These are phyloP conservation scores for Didymella glomerata DNA, from an alignment of 2,329 filamentous ascomycete species.

Conservation along the genomic window DNA sequence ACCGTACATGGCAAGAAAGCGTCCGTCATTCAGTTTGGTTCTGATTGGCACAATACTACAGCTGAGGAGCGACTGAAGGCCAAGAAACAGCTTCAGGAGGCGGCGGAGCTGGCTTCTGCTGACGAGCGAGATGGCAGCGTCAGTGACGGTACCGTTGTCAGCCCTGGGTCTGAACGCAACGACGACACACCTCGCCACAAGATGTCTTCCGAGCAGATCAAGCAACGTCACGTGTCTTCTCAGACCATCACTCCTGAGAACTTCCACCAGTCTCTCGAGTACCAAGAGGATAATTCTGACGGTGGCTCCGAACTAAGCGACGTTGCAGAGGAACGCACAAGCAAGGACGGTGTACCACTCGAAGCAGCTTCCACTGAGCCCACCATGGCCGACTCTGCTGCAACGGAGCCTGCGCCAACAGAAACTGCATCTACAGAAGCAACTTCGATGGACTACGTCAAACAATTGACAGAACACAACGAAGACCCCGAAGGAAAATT, in stretches of 20 bases:
- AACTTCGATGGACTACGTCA: constrained; percentile 8
- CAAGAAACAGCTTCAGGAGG: constrained; percentile 49
- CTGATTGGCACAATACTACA: constrained; percentile 76
- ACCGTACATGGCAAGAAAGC: constrained; percentile 98
- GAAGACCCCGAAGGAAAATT: constrained; percentile 1
- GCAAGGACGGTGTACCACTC: constrained; percentile 13
- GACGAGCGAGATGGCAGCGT: constrained; percentile 41
- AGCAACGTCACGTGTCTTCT: constrained; percentile 47
- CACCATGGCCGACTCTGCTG: neutral
- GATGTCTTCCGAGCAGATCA: constrained; percentile 40
- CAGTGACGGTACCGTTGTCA: constrained; percentile 37
- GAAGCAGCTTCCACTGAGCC: neutral
- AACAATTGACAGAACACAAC: constrained; percentile 5
- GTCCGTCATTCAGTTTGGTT: constrained; percentile 93
- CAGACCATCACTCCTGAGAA: constrained; percentile 48
- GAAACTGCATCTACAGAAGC: neutral
- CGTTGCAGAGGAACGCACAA: constrained; percentile 40
- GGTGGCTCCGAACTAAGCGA: constrained; percentile 46
- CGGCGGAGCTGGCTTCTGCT: constrained; percentile 35
- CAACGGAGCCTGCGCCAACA: neutral
- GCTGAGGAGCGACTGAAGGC: constrained; percentile 52
- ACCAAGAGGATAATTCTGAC: constrained; percentile 33
- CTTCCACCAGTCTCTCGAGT: constrained; percentile 37
- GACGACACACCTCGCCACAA: constrained; percentile 37
- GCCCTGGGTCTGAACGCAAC: constrained; percentile 26